Conservation (phyloP, 2,329 filamentous ascomycete species). For the Emmonsia crescens region DNA sequence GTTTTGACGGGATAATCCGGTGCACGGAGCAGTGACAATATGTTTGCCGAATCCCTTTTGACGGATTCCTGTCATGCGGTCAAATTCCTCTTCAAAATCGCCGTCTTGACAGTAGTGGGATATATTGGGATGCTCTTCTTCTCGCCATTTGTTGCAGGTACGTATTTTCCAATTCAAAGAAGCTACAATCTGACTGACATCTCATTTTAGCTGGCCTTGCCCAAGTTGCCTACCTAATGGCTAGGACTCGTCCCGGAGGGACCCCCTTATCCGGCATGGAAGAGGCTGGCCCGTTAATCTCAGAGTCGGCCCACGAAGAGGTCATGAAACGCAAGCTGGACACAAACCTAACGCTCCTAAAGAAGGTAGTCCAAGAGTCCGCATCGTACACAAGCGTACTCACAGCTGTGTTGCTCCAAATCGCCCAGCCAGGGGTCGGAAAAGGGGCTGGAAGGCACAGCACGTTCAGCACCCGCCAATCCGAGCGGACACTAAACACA, state of each 20-base stretch:
- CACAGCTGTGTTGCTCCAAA: constrained; percentile 19
- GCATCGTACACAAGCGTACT: constrained; percentile 2
- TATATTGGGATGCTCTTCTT: background rate
- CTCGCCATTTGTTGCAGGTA: background rate
- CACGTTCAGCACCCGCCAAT: constrained; percentile 17
- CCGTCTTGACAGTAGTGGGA: background rate
- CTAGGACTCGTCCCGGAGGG: background rate
- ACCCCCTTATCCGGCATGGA: background rate
- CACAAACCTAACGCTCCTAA: background rate
- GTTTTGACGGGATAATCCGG: background rate
- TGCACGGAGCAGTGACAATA: background rate
- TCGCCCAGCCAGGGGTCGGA: constrained; percentile 18
- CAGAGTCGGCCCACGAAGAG: background rate
- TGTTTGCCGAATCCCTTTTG: background rate
- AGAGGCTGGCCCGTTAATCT: background rate
- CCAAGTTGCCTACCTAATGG: background rate
- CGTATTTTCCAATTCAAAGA: background rate
- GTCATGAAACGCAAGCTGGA: background rate
- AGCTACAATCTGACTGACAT: background rate
- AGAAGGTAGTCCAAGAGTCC: background rate
- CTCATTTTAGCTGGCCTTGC: background rate
- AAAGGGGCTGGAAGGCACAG: constrained; percentile 19
- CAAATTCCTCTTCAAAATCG: background rate
- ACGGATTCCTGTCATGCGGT: background rate
- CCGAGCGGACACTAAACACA: constrained; percentile 18